Evolutionary conservation across 108 stramenopile species (phyloP).

Genomic region (Skeletonema potamos): DNA sequence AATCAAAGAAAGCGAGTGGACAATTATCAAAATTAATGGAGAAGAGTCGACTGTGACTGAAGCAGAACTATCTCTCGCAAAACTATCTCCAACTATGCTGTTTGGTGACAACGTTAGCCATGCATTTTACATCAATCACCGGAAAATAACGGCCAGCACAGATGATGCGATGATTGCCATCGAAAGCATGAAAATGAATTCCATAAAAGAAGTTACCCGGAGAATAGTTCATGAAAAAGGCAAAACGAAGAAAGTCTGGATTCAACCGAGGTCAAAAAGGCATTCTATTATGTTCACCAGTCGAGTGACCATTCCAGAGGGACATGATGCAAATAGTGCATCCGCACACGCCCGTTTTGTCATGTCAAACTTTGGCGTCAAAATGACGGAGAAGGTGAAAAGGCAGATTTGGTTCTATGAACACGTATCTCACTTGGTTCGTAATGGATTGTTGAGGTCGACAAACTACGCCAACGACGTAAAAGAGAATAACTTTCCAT

Average conservation of each 20-base stretch:
- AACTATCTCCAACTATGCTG: slow-evolving; percentile 55
- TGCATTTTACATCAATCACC: slow-evolving; percentile 59
- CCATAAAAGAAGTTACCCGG: slow-evolving; percentile 19
- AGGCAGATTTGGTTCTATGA: slow-evolving; percentile 58
- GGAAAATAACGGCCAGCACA: slow-evolving; percentile 23
- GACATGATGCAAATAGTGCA: slow-evolving; percentile 23
- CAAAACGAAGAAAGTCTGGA: slow-evolving; percentile 30
- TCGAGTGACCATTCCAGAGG: slow-evolving; percentile 5
- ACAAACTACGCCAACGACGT: slow-evolving; percentile 40
- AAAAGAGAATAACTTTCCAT: slow-evolving; percentile 49
- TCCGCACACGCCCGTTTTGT: slow-evolving; percentile 41
- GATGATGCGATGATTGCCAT: slow-evolving; percentile 43
- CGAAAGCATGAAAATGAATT: slow-evolving; percentile 27
- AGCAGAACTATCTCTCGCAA: slow-evolving; percentile 59
- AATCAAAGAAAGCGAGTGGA: slow-evolving; percentile 55
- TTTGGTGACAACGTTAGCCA: slow-evolving; percentile 50
- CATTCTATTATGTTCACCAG: slow-evolving; percentile 43
- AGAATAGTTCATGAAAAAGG: slow-evolving; percentile 16
- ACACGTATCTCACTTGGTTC: slow-evolving; percentile 28
- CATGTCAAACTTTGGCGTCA: slow-evolving; percentile 38
- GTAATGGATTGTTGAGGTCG: slow-evolving; percentile 31
- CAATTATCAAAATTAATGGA: slow-evolving; percentile 42
- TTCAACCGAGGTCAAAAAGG: slow-evolving; percentile 15
- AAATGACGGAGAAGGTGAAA: slow-evolving; percentile 27
- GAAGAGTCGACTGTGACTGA: slow-evolving; percentile 47